These are phyloP conservation scores for Mycosphaerella sp. DNA, from an alignment of 2,329 filamentous ascomycete species.

Conservation along the genomic window DNA sequence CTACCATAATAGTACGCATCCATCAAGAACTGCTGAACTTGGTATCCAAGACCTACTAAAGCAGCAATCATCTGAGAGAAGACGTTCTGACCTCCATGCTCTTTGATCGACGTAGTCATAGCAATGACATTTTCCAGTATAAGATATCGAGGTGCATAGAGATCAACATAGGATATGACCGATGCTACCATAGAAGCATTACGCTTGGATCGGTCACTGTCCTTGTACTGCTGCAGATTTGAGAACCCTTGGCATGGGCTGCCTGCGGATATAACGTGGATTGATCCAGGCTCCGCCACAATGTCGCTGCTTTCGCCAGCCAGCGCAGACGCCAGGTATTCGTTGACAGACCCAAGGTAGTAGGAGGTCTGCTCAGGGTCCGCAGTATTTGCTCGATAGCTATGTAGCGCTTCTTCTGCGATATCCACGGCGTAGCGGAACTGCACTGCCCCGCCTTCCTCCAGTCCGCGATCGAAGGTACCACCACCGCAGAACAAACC, in stretches of 20 bases:
- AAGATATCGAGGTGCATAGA: conserved; percentile 68
- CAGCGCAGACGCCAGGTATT: conserved; percentile 54
- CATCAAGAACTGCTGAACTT: conserved; percentile 59
- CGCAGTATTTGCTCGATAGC: conserved; percentile 61
- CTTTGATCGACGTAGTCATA: conserved; percentile 48
- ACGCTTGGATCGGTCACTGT: conserved; percentile 51
- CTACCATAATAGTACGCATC: conserved; percentile 65
- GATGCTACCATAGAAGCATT: conserved; percentile 74
- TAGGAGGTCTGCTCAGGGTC: conserved; percentile 43
- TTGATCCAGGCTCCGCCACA: conserved; percentile 55
- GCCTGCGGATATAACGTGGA: conserved; percentile 65
- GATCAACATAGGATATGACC: conserved; percentile 66
- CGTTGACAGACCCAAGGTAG: conserved; percentile 67
- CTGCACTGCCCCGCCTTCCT: conserved; percentile 60
- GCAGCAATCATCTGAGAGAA: conserved; percentile 67
- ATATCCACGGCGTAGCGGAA: conserved; percentile 66
- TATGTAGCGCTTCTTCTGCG: conserved; percentile 57
- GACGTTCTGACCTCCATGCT: conserved; percentile 50
- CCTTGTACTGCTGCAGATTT: conserved; percentile 51
- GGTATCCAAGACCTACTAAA: conserved; percentile 71
- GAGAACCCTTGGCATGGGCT: conserved; percentile 77
- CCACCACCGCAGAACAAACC: conserved; percentile 75
- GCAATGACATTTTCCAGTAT: conserved; percentile 69
- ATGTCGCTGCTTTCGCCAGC: conserved; percentile 38
- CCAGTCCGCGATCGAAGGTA: conserved; percentile 68